Evolutionary conservation across 805 yeast genomes (phyloP).

Genomic region (Wickerhamomyces alni): DNA sequence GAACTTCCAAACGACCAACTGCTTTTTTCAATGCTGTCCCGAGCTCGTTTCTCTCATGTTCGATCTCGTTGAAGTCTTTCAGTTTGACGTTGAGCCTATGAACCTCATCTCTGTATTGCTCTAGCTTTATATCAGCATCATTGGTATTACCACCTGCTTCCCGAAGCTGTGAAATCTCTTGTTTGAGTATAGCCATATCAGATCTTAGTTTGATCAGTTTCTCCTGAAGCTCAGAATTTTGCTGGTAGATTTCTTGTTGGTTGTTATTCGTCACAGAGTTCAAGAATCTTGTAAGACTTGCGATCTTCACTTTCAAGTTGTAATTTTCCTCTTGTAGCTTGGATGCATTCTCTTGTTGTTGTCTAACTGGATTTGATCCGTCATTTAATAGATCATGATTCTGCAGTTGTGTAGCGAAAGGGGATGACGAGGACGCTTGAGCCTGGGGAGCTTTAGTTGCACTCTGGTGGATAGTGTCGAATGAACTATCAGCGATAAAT

Average conservation of each 20-base stretch:
- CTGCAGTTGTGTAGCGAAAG: conserved; percentile 11
- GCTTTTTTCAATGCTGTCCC: neutral
- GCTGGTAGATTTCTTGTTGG: conserved; percentile 29
- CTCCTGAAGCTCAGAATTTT: conserved; percentile 29
- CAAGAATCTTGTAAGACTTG: conserved; percentile 33
- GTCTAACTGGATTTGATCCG: conserved; percentile 26
- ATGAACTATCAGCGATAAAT: conserved; percentile 19
- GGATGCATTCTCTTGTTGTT: conserved; percentile 24
- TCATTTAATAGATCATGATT: conserved; percentile 16
- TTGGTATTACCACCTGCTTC: no score
- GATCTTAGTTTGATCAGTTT: conserved; percentile 17
- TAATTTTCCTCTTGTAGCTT: conserved; percentile 36
- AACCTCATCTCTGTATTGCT: conserved; percentile 5
- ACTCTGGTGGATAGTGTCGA: conserved; percentile 16
- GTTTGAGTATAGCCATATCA: conserved; percentile 19
- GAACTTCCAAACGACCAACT: no score
- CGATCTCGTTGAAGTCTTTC: no score
- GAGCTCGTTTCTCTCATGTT: no score
- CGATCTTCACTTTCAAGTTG: conserved; percentile 37
- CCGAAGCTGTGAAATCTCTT: conserved; percentile 7
- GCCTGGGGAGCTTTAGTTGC: conserved; percentile 1
- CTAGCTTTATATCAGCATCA: neutral
- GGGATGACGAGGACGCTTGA: conserved; percentile 11
- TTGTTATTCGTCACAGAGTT: conserved; percentile 33
- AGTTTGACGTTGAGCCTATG: conserved; percentile 3